These are phyloP conservation scores for Fraxinus velutina DNA, from an alignment of 305 asterid species.

Conservation along the genomic window DNA sequence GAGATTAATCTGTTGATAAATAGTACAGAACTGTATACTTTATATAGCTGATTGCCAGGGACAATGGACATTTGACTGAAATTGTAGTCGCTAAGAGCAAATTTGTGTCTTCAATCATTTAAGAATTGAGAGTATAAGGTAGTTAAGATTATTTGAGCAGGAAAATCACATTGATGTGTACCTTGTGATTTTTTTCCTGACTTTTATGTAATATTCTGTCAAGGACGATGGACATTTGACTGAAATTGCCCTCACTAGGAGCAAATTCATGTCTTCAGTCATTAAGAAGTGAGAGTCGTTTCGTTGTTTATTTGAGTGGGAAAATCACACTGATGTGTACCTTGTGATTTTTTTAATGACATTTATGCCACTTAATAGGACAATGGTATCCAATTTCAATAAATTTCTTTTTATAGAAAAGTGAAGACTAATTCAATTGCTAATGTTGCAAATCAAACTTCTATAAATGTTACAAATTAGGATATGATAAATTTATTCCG, in stretches of 20 bases:
- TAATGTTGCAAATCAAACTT: too few species aligned
- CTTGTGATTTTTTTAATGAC: too few species aligned
- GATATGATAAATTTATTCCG: too few species aligned
- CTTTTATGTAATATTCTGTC: not conserved
- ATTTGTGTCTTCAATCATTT: not conserved
- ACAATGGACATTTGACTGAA: not conserved
- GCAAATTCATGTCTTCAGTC: not conserved
- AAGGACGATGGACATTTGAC: not conserved
- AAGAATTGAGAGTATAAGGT: not conserved
- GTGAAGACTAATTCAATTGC: too few species aligned
- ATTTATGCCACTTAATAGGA: too few species aligned
- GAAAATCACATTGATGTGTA: not conserved
- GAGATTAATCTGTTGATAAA: too few species aligned
- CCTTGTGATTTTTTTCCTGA: not conserved
- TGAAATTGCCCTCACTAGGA: not conserved
- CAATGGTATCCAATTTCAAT: too few species aligned
- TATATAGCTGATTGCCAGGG: not conserved
- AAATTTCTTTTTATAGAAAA: too few species aligned
- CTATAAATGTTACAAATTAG: too few species aligned
- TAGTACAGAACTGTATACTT: not conserved
- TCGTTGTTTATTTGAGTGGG: not conserved
- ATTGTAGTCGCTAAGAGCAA: not conserved
- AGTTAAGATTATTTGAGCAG: not conserved
- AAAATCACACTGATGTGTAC: too few species aligned
- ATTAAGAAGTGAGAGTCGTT: not conserved